A percentile compares a stretch with the other conserved stretches of the same genome.
phyloP scores from a whole-genome alignment of 257 asterid genomes.

The Nicotiana tomentosiformis region DNA sequence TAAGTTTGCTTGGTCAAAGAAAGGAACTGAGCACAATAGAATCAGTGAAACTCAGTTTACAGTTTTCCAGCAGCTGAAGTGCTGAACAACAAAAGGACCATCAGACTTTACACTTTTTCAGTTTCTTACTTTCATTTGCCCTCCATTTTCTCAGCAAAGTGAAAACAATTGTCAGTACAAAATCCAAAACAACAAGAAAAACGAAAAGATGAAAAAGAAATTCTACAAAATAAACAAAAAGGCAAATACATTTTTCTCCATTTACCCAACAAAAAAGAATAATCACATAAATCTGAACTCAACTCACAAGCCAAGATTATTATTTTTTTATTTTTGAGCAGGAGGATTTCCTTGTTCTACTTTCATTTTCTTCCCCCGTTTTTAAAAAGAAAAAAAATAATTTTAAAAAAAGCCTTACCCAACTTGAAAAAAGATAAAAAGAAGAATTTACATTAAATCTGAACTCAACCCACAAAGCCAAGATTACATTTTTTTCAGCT shows the following conservation, averaged over 20 bases:
- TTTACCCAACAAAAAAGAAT: neutral
- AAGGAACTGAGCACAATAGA: constrained; percentile 19
- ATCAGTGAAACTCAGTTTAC: constrained; percentile 23
- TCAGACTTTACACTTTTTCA: constrained; percentile 16
- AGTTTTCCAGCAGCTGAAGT: constrained; percentile 12
- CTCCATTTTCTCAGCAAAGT: constrained; percentile 8
- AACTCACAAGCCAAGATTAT: neutral
- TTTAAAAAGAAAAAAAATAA: no score
- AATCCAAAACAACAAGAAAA: constrained; percentile 7
- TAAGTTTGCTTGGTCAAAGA: constrained; percentile 1
- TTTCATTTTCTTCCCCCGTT: neutral
- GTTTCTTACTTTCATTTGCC: constrained; percentile 21
- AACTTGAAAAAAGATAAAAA: neutral
- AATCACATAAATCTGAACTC: neutral
- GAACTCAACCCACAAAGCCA: neutral
- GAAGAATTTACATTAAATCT: neutral
- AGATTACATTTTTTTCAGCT: neutral
- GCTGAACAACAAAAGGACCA: constrained; percentile 18
- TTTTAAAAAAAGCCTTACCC: neutral
- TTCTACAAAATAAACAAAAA: neutral
- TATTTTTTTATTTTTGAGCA: neutral
- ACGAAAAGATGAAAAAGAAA: neutral
- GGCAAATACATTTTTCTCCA: neutral
- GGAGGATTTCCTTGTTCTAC: neutral
- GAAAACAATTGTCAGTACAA: neutral